Evolutionary conservation across 192 early-diverging fungal genomes (phyloP).

Genomic region (Backusella morwellensis): DNA sequence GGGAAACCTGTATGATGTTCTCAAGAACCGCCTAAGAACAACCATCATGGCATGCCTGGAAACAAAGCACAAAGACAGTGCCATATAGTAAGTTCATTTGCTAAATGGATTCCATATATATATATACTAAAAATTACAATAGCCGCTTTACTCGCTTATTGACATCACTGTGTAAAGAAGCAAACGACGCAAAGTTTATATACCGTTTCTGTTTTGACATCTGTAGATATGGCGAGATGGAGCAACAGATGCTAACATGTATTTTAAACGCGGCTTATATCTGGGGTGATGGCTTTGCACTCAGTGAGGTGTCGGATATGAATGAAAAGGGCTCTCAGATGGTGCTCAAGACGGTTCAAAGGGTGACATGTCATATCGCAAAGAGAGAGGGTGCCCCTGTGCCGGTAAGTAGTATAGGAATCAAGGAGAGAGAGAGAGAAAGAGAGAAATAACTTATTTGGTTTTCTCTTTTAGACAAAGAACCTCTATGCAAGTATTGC

Average conservation of each 20-base stretch:
- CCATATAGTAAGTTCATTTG: neutral
- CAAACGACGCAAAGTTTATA: neutral
- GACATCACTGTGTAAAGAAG: neutral
- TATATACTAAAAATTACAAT: neutral
- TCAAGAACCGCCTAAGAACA: neutral
- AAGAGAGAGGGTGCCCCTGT: neutral
- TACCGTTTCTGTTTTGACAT: neutral
- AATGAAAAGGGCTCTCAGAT: neutral
- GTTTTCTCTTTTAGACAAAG: neutral
- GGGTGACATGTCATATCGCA: neutral
- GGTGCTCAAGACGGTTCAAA: neutral
- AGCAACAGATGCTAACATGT: neutral
- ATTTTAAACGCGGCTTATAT: neutral
- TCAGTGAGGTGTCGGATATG: neutral
- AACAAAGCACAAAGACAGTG: neutral
- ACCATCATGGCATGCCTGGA: neutral
- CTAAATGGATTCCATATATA: too few species aligned
- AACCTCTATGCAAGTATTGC: neutral
- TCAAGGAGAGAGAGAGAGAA: too few species aligned
- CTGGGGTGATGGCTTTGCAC: neutral
- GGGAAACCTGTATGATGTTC: neutral
- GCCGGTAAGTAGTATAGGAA: neutral
- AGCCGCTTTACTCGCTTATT: neutral
- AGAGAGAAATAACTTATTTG: too few species aligned
- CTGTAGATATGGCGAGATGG: neutral